Evolutionary conservation across 2,329 filamentous ascomycete species (phyloP).

Genomic region (Colletotrichum plurivorum): DNA sequence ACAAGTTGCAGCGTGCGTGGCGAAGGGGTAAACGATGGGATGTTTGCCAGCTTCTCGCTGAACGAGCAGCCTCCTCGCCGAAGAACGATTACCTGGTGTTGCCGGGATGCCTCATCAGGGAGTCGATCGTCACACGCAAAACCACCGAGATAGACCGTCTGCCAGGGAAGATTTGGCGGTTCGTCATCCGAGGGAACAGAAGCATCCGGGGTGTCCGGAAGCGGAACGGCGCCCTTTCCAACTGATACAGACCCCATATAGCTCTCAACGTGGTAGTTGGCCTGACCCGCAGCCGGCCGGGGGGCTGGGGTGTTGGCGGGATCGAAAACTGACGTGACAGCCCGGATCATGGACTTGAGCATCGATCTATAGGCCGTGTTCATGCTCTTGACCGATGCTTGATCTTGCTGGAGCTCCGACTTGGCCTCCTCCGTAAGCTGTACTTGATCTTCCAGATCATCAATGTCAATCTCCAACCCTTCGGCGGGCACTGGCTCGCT

Average conservation of each 20-base stretch:
- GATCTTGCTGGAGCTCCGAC: conserved; percentile 42
- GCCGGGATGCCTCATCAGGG: conserved; percentile 63
- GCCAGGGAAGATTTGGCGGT: conserved; percentile 73
- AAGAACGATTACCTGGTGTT: conserved; percentile 85
- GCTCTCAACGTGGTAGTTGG: conserved; percentile 59
- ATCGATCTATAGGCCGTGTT: conserved; percentile 56
- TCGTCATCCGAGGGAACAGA: conserved; percentile 55
- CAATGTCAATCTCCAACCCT: conserved; percentile 30
- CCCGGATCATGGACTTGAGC: conserved; percentile 62
- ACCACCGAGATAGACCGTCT: conserved; percentile 78
- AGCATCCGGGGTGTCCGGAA: conserved; percentile 76
- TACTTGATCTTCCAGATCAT: conserved; percentile 38
- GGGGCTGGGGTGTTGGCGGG: conserved; percentile 49
- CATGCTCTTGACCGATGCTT: conserved; percentile 38
- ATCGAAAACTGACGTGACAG: conserved; percentile 61
- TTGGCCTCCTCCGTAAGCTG: conserved; percentile 31
- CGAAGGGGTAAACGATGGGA: conserved; percentile 81
- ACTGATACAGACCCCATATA: conserved; percentile 64
- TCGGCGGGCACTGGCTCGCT: conserved; percentile 40
- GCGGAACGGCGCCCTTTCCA: conserved; percentile 74
- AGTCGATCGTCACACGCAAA: conserved; percentile 75
- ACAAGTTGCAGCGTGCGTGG: conserved; percentile 81
- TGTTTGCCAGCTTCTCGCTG: conserved; percentile 83
- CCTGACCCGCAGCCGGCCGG: conserved; percentile 43
- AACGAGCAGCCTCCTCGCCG: conserved; percentile 89